These are phyloP conservation scores for Capsella rubella DNA, from an alignment of 441 rosid genomes.

Conservation along the genomic window DNA sequence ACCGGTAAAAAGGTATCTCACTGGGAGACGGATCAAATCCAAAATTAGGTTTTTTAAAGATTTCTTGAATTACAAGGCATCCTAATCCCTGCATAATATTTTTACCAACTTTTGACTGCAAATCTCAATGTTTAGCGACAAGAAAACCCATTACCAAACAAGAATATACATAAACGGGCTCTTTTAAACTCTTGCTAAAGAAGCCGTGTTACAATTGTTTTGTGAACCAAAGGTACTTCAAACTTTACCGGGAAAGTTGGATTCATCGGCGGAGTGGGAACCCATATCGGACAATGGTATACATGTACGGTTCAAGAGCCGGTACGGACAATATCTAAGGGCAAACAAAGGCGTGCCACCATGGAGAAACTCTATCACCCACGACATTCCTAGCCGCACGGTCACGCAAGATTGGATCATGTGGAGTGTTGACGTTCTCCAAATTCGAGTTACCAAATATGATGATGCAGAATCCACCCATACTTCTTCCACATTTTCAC, in stretches of 20 bases:
- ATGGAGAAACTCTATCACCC: conserved; percentile 63
- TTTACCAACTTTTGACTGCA: background rate
- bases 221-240: conserved; percentile 41
- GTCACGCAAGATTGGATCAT: conserved; percentile 58
- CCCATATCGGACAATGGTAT: conserved; percentile 54
- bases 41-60: background rate
- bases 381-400: conserved; percentile 58
- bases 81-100: background rate
- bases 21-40: too few species aligned
- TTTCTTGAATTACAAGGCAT: background rate
- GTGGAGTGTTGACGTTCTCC: conserved; percentile 62
- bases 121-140: background rate
- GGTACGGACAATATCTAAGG: conserved; percentile 53
- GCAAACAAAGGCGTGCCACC: conserved; percentile 67
- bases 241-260: conserved; percentile 48
- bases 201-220: background rate
- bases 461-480: conserved; percentile 32
- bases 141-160: background rate
- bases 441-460: conserved; percentile 43
- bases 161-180: background rate
- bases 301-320: conserved; percentile 34
- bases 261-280: conserved; percentile 66
- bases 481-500: conserved; percentile 39
- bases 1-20: conserved; percentile 49
- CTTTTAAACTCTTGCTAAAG: background rate